Evolutionary conservation across 2,329 filamentous ascomycete species (phyloP).

Genomic region (Hymenoscyphus repandus): DNA sequence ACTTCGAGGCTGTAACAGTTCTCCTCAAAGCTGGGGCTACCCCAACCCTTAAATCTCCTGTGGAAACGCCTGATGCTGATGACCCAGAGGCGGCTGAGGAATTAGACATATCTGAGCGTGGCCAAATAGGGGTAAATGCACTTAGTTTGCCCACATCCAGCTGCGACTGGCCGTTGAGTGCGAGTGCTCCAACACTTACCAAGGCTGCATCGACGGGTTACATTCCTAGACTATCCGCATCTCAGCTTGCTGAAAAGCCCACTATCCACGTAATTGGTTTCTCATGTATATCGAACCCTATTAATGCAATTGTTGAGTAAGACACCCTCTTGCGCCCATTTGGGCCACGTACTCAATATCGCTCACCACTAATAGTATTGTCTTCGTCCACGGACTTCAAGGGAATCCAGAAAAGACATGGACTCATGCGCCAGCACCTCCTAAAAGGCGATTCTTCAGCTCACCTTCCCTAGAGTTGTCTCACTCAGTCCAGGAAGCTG

Average conservation of each 20-base stretch:
- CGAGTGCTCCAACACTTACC: too few species aligned
- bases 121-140: too few species aligned
- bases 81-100: too few species aligned
- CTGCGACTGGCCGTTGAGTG: too few species aligned
- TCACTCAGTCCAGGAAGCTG: background rate
- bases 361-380: background rate
- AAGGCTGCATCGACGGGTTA: too few species aligned
- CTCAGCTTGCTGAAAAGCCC: too few species aligned
- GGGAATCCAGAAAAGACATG: background rate
- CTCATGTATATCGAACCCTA: background rate
- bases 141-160: too few species aligned
- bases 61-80: too few species aligned
- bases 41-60: too few species aligned
- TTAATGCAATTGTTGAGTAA: background rate
- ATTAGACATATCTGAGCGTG: too few species aligned
- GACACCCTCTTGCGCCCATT: background rate
- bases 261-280: background rate
- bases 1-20: conserved; percentile 7
- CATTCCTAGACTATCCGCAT: too few species aligned
- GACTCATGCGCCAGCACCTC: background rate
- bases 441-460: background rate
- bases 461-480: background rate
- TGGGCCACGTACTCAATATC: background rate
- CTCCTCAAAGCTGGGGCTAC: conserved; percentile 5
- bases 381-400: conserved; percentile 5